Evolutionary conservation across 2,329 filamentous ascomycete genomes (phyloP).

Genomic region (Microdochium nivale): DNA sequence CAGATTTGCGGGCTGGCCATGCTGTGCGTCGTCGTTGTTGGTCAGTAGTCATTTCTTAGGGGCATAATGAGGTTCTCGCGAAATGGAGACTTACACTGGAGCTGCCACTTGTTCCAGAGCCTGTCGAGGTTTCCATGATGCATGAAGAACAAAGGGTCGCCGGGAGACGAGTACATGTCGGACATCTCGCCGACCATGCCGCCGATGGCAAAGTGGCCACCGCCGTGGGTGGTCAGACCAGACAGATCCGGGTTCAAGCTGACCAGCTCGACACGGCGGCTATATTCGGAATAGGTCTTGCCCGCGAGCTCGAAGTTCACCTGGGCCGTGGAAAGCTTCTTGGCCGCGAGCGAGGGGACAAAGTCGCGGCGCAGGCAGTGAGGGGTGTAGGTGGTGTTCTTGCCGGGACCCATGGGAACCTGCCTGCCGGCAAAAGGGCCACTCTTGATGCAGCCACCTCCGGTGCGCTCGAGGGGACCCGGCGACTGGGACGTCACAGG

Average conservation of each 20-base stretch:
- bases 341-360: constrained; percentile 6
- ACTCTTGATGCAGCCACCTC: constrained; percentile 17
- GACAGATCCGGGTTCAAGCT: constrained; percentile 1
- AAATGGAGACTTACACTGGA: constrained; percentile 3
- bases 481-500: not conserved
- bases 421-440: constrained; percentile 16
- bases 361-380: constrained; percentile 16
- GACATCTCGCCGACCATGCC: constrained; percentile 11
- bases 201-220: constrained; percentile 12
- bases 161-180: constrained; percentile 12
- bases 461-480: constrained; percentile 11
- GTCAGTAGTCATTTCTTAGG: not conserved
- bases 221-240: constrained; percentile 10
- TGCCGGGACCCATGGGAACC: constrained; percentile 17
- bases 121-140: constrained; percentile 18
- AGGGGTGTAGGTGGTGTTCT: constrained; percentile 10
- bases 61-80: not conserved
- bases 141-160: constrained; percentile 20
- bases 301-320: constrained; percentile 4
- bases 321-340: constrained; percentile 5
- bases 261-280: constrained; percentile 6
- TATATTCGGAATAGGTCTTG: constrained; percentile 6
- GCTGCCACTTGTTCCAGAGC: constrained; percentile 22
- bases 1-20: constrained; percentile 2
- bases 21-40: not conserved